Conservation (phyloP, 805 yeast species). For the Candida endomychidarum region DNA sequence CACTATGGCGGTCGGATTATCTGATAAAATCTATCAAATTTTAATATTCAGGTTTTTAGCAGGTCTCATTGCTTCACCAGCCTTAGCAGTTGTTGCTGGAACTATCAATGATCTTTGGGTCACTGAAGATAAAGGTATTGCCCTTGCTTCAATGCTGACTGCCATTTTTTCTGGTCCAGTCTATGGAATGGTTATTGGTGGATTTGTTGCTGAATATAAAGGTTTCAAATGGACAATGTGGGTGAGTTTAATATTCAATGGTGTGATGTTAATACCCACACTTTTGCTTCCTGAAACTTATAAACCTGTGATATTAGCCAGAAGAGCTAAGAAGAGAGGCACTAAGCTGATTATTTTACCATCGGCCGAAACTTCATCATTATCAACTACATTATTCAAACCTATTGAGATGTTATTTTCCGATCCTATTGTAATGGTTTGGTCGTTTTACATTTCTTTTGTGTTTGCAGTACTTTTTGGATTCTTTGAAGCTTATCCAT, state of each 20-base stretch:
- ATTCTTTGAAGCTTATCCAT: conserved; percentile 77
- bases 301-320: conserved; percentile 60
- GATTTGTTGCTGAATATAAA: conserved; percentile 62
- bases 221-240: conserved; percentile 69
- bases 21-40: conserved; percentile 58
- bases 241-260: conserved; percentile 70
- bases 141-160: conserved; percentile 76
- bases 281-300: conserved; percentile 70
- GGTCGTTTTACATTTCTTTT: conserved; percentile 70
- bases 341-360: conserved; percentile 40
- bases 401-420: conserved; percentile 68
- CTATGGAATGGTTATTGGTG: conserved; percentile 72
- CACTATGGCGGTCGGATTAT: conserved; percentile 71
- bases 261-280: conserved; percentile 52
- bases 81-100: conserved; percentile 83
- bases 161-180: conserved; percentile 84
- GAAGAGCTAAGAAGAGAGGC: conserved; percentile 62
- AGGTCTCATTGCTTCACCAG: conserved; percentile 78
- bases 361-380: conserved; percentile 41
- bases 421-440: conserved; percentile 73
- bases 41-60: conserved; percentile 71
- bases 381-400: conserved; percentile 53
- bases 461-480: conserved; percentile 77
- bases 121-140: conserved; percentile 54
- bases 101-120: conserved; percentile 77